A percentile compares a stretch with the other conserved stretches of the same genome.
Conservation (phyloP, 1,284 basidiomycete species). For the Ceratobasidium sp. region DNA sequence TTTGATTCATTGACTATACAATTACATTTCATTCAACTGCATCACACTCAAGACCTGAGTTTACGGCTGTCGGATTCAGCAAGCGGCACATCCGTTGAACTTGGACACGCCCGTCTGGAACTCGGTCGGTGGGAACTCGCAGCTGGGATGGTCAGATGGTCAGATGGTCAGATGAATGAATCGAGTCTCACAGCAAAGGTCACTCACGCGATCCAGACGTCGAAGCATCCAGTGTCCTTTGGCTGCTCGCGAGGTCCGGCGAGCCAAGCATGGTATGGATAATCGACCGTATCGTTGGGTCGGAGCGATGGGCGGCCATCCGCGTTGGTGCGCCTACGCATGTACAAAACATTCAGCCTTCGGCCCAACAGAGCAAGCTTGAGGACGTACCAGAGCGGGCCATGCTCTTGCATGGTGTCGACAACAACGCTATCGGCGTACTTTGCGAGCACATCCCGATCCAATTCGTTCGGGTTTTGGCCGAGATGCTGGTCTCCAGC, state of each 20-base stretch:
- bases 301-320: background rate
- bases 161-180: background rate
- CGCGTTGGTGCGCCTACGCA: background rate
- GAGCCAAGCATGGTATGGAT: slow-evolving; percentile 18
- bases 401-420: slow-evolving; percentile 7
- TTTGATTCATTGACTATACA: no score
- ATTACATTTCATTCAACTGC: no score
- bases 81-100: slow-evolving; percentile 2
- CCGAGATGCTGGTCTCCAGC: background rate
- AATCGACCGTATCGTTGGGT: background rate
- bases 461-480: background rate
- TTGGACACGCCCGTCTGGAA: slow-evolving; percentile 1
- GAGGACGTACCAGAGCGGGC: slow-evolving; percentile 7
- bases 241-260: background rate
- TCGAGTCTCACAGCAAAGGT: background rate
- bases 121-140: slow-evolving; percentile 12
- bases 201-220: slow-evolving; percentile 25
- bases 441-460: background rate
- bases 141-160: background rate
- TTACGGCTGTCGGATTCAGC: background rate
- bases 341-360: no score
- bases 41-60: no score
- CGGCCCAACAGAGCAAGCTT: no score
- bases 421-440: background rate
- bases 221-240: background rate